A percentile compares a stretch with the other conserved stretches of the same genome.
Conservation (phyloP, 228 moss, liverwort and hornwort species). For the Sphagnum magellanicum region DNA sequence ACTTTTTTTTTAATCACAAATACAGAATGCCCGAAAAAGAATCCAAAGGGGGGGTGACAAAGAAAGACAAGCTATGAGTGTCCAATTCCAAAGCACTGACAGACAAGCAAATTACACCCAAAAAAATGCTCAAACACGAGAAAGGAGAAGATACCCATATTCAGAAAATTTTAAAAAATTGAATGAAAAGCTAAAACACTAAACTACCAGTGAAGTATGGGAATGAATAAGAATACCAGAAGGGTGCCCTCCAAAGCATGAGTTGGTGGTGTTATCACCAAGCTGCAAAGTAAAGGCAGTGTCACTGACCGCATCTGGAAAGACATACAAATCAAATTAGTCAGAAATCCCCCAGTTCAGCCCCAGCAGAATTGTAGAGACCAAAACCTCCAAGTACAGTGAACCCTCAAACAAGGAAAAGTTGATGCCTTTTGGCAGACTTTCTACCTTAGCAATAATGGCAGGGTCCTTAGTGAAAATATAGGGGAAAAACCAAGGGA, state of each 20-base stretch:
- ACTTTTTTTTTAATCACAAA: neutral
- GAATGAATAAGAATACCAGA: slow-evolving; percentile 38
- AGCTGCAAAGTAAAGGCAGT: slow-evolving; percentile 63
- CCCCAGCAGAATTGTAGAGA: too few relatives aligned
- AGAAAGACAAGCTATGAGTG: neutral
- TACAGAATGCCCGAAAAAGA: too few relatives aligned
- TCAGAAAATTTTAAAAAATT: too few relatives aligned
- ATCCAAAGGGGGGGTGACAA: neutral
- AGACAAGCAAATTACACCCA: neutral
- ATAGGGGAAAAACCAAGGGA: slow-evolving; percentile 77
- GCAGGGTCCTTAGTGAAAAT: slow-evolving; percentile 69
- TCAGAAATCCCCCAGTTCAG: neutral
- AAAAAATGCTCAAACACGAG: neutral
- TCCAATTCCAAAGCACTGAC: too few relatives aligned
- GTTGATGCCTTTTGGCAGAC: neutral
- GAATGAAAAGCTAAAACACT: too few relatives aligned
- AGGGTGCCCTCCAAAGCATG: slow-evolving; percentile 83
- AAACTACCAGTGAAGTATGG: too few relatives aligned
- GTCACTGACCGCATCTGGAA: slow-evolving; percentile 77
- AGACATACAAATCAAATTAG: neutral
- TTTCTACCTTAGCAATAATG: slow-evolving; percentile 45
- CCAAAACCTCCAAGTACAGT: neutral
- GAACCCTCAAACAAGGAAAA: neutral
- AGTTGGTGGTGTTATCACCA: slow-evolving; percentile 64
- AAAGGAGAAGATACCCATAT: neutral